Conservation (phyloP, 2,329 filamentous ascomycete genomes). For the Hirsutella rhossiliensis region DNA sequence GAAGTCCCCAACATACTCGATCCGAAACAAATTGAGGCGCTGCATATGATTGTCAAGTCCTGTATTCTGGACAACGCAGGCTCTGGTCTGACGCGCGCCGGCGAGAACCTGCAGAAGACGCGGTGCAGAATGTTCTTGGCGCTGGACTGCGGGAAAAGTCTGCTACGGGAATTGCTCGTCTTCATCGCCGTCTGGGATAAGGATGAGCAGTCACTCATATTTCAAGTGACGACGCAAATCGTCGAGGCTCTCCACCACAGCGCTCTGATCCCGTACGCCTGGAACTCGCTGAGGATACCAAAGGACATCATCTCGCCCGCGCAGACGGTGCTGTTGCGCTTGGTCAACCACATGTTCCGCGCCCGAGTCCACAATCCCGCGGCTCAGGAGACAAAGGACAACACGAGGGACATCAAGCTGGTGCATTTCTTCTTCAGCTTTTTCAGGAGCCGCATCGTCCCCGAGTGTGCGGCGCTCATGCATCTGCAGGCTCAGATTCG, state of each 20-base stretch:
- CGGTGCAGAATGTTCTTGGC: constrained; percentile 82
- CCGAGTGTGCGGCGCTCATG: constrained; percentile 89
- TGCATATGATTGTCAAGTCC: constrained; percentile 95
- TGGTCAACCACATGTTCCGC: constrained; percentile 83
- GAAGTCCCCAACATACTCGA: constrained; percentile 92
- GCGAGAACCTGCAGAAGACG: constrained; percentile 80
- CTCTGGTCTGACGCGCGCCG: constrained; percentile 51
- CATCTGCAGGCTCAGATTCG: constrained; percentile 86
- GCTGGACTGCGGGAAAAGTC: constrained; percentile 79
- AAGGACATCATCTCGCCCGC: constrained; percentile 96
- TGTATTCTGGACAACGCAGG: constrained; percentile 79
- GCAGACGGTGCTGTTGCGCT: constrained; percentile 82
- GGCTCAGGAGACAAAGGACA: constrained; percentile 37
- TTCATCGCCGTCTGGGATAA: constrained; percentile 97
- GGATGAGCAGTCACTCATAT: constrained; percentile 84
- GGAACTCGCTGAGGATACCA: constrained; percentile 79
- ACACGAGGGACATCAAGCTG: constrained; percentile 44
- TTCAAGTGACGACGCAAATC: constrained; percentile 93
- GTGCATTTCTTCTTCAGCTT: constrained; percentile 88
- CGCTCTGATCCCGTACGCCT: constrained; percentile 81
- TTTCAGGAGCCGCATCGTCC: constrained; percentile 85
- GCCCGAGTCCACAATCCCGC: constrained; percentile 28
- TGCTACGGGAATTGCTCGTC: constrained; percentile 81
- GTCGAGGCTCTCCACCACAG: constrained; percentile 87
- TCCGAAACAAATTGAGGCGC: constrained; percentile 86